phyloP scores from a whole-genome alignment of 371 early-diverging fungal genomes.

The Rhizomucor pusillus region DNA sequence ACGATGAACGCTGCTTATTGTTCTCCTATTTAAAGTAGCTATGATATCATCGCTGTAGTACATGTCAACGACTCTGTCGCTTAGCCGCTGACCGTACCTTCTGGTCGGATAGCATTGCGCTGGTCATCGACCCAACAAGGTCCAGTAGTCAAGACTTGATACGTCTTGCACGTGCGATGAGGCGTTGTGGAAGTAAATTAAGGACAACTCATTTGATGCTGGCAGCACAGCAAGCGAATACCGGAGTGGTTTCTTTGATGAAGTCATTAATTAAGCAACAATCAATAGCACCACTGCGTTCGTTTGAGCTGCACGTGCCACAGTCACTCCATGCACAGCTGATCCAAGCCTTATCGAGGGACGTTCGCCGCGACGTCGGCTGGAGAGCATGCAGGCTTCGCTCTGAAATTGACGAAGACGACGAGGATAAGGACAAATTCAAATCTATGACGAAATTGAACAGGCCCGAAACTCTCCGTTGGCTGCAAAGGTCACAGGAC shows the following conservation, averaged over 20 bases:
- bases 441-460: not conserved
- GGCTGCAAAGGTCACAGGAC: slow-evolving; percentile 3
- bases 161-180: not conserved
- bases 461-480: not conserved
- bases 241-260: not conserved
- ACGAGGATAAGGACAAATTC: not conserved
- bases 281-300: too few species aligned
- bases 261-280: not conserved
- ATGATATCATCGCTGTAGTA: slow-evolving; percentile 8
- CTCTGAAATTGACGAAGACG: not conserved
- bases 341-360: too few species aligned
- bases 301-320: too few species aligned
- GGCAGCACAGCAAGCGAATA: not conserved
- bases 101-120: slow-evolving; percentile 10
- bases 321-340: too few species aligned
- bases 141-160: too few species aligned
- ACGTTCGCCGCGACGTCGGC: too few species aligned
- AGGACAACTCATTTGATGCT: not conserved
- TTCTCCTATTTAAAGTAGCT: slow-evolving; percentile 1
- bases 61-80: slow-evolving; percentile 10
- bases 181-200: not conserved
- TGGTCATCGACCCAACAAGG: slow-evolving; percentile 2
- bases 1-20: not conserved
- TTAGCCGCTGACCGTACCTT: slow-evolving; percentile 10
- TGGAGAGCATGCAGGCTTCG: too few species aligned